phyloP scores from a whole-genome alignment of 2,329 filamentous ascomycete species.

The Chaetomium globosum region DNA sequence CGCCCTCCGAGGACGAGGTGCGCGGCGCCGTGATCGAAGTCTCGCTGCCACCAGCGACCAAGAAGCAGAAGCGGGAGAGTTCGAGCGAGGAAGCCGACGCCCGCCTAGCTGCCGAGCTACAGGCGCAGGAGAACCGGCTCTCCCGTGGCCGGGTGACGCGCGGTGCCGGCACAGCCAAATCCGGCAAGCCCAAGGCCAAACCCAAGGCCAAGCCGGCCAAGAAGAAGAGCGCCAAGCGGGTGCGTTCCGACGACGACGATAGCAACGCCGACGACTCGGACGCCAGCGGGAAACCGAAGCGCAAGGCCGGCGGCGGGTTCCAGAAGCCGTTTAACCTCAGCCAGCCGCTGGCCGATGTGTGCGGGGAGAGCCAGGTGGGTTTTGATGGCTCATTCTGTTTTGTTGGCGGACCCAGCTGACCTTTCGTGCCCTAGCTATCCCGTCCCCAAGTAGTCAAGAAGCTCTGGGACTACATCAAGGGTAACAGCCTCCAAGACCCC shows the following conservation, averaged over 20 bases:
- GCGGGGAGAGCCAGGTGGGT: conserved; percentile 69
- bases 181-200: conserved; percentile 68
- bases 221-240: conserved; percentile 76
- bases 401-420: background rate
- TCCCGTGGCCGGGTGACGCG: conserved; percentile 72
- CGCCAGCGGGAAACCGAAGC: conserved; percentile 64
- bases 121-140: conserved; percentile 84
- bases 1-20: conserved; percentile 40
- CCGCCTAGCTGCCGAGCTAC: conserved; percentile 79
- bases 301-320: conserved; percentile 89
- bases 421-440: conserved; percentile 64
- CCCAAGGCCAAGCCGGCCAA: conserved; percentile 55
- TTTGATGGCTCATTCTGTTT: background rate
- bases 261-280: conserved; percentile 70
- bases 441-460: conserved; percentile 95
- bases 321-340: conserved; percentile 83
- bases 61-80: conserved; percentile 69
- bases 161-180: conserved; percentile 63
- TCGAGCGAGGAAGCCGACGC: conserved; percentile 77
- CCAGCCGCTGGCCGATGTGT: conserved; percentile 66
- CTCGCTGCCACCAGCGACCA: conserved; percentile 54
- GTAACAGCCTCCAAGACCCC: conserved; percentile 84
- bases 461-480: conserved; percentile 94
- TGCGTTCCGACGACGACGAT: conserved; percentile 77
- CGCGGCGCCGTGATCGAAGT: conserved; percentile 52